These are phyloP conservation scores for Cystofilobasidium capitatum DNA, from an alignment of 768 basidiomycete species.

Conservation along the genomic window DNA sequence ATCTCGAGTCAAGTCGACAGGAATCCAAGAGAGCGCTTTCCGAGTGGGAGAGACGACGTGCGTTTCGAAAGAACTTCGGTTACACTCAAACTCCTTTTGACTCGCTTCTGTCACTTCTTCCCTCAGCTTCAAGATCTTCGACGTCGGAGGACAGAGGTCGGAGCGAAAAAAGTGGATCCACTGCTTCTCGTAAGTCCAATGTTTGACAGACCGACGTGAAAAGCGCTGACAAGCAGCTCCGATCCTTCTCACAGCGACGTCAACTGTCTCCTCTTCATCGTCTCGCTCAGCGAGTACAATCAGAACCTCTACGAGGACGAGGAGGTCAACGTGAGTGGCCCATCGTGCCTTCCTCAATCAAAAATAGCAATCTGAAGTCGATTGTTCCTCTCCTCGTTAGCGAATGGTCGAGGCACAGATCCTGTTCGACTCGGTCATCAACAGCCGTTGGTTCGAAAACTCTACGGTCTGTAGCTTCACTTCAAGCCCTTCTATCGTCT, in stretches of 20 bases:
- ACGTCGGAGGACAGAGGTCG: slow-evolving; percentile 79
- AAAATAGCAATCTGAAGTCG: too few relatives aligned
- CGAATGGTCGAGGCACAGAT: slow-evolving; percentile 19
- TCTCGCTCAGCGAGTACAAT: slow-evolving; percentile 87
- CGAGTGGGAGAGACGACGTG: slow-evolving; percentile 49
- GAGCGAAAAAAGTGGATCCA: slow-evolving; percentile 77
- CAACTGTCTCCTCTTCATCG: slow-evolving; percentile 81
- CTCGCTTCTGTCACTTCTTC: slow-evolving; percentile 21
- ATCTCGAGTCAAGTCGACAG: slow-evolving; percentile 78
- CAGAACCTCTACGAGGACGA: slow-evolving; percentile 76
- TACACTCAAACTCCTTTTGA: slow-evolving; percentile 7
- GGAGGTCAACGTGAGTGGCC: slow-evolving; percentile 52
- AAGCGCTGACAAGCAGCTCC: not conserved
- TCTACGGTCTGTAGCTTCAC: slow-evolving; percentile 48
- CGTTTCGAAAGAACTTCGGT: slow-evolving; percentile 71
- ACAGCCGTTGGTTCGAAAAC: slow-evolving; percentile 14
- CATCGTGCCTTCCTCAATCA: too few relatives aligned
- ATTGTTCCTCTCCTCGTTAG: too few relatives aligned
- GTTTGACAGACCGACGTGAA: too few relatives aligned
- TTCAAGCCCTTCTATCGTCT: not conserved
- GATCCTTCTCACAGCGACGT: slow-evolving; percentile 87
- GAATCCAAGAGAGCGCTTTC: slow-evolving; percentile 69
- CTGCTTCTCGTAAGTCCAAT: not conserved
- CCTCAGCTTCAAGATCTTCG: slow-evolving; percentile 85
- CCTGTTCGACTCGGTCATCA: slow-evolving; percentile 24